A percentile compares a stretch with the other conserved stretches of the same genome.
Conservation (phyloP, 257 asterid species). For the Striga asiatica region DNA sequence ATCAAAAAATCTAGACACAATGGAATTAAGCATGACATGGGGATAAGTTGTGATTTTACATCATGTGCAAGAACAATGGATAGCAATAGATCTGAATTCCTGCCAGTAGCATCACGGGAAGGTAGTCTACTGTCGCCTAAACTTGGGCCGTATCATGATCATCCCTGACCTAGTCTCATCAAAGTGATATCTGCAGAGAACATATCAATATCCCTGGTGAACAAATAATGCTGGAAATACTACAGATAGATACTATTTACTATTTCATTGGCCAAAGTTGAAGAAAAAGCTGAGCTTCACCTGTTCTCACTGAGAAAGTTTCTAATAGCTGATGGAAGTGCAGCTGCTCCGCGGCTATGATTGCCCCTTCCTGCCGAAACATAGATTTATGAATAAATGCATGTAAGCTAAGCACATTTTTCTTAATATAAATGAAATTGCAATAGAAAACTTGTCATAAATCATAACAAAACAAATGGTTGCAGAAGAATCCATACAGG, state of each 20-base stretch:
- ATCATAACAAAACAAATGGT: not conserved
- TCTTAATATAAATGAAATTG: not conserved
- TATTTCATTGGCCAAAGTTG: too few relatives aligned
- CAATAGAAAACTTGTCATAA: not conserved
- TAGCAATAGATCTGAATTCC: not conserved
- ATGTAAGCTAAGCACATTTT: not conserved
- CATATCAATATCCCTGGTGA: not conserved
- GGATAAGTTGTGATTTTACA: too few relatives aligned
- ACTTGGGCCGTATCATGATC: conserved; percentile 49
- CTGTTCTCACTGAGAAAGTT: conserved; percentile 59
- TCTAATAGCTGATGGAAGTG: conserved; percentile 68
- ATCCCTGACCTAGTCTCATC: conserved; percentile 71
- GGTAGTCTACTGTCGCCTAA: conserved; percentile 22
- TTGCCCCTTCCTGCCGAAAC: conserved; percentile 62
- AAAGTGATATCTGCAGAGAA: conserved; percentile 45
- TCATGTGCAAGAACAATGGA: not conserved
- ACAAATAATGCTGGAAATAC: too few relatives aligned
- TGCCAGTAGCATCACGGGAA: not conserved
- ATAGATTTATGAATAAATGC: not conserved
- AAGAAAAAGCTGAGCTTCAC: conserved; percentile 21
- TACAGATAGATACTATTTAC: too few relatives aligned
- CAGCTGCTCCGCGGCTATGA: conserved; percentile 72
- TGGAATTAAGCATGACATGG: too few relatives aligned
- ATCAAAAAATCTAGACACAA: too few relatives aligned
- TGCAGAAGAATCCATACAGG: not conserved